These are phyloP conservation scores for Serendipita sp. DNA, from an alignment of 1,284 basidiomycete species.

Conservation along the genomic window DNA sequence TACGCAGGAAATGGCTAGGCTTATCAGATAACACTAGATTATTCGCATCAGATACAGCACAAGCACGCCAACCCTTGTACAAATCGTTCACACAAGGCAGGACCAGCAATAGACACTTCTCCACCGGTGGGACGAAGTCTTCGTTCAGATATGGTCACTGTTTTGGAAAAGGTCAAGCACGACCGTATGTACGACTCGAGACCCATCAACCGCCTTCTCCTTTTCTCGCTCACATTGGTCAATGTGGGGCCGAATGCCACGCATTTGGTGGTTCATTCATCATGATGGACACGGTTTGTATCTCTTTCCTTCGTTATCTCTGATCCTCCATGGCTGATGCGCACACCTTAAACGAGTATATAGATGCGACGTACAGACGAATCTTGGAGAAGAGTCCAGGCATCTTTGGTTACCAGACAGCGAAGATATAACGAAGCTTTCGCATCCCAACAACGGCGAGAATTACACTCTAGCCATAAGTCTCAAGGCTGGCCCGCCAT, in stretches of 20 bases:
- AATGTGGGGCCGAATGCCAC: not conserved
- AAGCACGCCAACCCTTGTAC: no score
- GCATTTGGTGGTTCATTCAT: not conserved
- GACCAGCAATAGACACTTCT: no score
- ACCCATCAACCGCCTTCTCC: not conserved
- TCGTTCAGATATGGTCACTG: not conserved
- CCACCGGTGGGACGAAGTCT: no score
- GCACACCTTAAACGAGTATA: not conserved
- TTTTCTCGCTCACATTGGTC: not conserved
- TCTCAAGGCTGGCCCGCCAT: slow-evolving; percentile 24
- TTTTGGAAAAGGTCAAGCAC: not conserved
- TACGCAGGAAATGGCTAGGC: not conserved
- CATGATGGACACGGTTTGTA: not conserved
- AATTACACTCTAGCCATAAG: slow-evolving; percentile 31
- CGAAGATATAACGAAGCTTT: not conserved
- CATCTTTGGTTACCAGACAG: not conserved
- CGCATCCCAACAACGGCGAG: slow-evolving; percentile 47
- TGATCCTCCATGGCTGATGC: not conserved
- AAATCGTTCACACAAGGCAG: no score
- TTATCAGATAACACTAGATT: no score
- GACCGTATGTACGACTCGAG: not conserved
- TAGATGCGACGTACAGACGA: not conserved
- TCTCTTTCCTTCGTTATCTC: no score
- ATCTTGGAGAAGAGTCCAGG: not conserved
- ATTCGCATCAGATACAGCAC: no score